phyloP scores from a whole-genome alignment of 192 early-diverging fungal species.

The Backusella psychrophila region DNA sequence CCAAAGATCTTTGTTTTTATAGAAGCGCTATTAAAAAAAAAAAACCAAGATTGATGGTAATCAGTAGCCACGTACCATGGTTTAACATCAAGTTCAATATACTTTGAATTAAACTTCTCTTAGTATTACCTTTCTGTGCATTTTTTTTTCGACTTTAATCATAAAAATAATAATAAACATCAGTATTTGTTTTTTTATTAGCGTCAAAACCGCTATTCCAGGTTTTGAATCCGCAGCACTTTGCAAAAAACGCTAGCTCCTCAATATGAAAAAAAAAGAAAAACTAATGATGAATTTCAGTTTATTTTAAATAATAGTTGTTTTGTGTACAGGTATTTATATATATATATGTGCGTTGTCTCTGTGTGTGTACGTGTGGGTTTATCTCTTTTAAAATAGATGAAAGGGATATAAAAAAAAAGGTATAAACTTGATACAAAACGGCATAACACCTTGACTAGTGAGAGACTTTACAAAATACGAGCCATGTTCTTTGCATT shows the following conservation, averaged over 20 bases:
- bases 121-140: background rate
- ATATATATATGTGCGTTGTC: too few species aligned
- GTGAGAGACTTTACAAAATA: background rate
- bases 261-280: background rate
- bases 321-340: background rate
- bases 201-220: background rate
- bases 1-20: background rate
- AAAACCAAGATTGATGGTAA: background rate
- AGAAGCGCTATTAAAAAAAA: background rate
- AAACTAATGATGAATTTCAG: background rate
- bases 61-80: background rate
- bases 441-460: background rate
- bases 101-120: background rate
- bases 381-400: background rate
- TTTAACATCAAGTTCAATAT: too few species aligned
- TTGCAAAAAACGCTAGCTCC: background rate
- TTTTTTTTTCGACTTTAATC: background rate
- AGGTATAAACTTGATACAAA: background rate
- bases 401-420: background rate
- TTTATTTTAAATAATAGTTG: background rate
- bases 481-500: background rate
- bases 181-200: background rate
- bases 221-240: background rate
- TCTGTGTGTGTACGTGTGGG: background rate
- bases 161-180: background rate